Percentiles rank a stretch among this genome's conserved stretches.
Conservation (phyloP, 495 filamentous ascomycete species). For the Cercophora sp. region DNA sequence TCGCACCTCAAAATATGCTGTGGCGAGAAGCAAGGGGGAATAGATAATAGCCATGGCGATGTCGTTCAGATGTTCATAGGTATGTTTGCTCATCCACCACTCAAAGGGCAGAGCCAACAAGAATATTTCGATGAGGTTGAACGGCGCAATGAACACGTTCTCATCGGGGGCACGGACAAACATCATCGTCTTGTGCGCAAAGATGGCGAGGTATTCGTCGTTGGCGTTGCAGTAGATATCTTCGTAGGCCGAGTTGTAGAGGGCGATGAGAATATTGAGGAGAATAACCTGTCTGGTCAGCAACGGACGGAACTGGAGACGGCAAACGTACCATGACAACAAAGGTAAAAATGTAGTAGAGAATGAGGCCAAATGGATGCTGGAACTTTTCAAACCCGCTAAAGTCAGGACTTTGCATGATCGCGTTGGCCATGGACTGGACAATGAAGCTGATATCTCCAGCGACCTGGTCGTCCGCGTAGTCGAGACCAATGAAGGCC, state of each 20-base stretch:
- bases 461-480: conserved; percentile 63
- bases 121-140: conserved; percentile 90
- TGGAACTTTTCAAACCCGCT: conserved; percentile 73
- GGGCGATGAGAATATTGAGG: conserved; percentile 89
- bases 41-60: conserved; percentile 83
- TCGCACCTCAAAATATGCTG: conserved; percentile 69
- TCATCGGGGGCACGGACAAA: conserved; percentile 96
- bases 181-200: conserved; percentile 86
- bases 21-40: conserved; percentile 74
- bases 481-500: conserved; percentile 90
- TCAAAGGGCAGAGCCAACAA: conserved; percentile 77
- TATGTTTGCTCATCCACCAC: conserved; percentile 77
- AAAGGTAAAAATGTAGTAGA: conserved; percentile 96
- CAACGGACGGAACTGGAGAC: background rate
- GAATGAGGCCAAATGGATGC: conserved; percentile 77
- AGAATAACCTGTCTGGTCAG: conserved; percentile 51
- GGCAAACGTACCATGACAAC: conserved; percentile 75
- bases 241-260: conserved; percentile 94
- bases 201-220: conserved; percentile 91
- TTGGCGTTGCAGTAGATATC: conserved; percentile 92
- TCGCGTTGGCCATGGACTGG: conserved; percentile 81
- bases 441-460: conserved; percentile 67
- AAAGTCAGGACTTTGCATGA: conserved; percentile 91
- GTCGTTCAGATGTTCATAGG: conserved; percentile 79
- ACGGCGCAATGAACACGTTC: conserved; percentile 93